phyloP scores from a whole-genome alignment of 2,329 filamentous ascomycete species.

The Corinectria fuckeliana region DNA sequence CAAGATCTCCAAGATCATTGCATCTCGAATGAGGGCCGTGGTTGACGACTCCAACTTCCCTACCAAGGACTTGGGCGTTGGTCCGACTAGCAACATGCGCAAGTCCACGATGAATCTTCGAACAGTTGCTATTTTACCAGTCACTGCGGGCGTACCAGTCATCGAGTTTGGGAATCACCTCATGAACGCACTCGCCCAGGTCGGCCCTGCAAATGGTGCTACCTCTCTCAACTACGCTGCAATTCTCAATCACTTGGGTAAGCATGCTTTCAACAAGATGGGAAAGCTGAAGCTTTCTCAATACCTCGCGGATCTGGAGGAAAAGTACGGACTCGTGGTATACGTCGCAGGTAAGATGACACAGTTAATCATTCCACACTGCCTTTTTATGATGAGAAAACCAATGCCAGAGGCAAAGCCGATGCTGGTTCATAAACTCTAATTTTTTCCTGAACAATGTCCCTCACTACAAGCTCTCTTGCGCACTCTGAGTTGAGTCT shows the following conservation, averaged over 20 bases:
- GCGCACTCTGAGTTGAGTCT: constrained; percentile 6
- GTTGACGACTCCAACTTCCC: constrained; percentile 80
- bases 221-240: constrained; percentile 92
- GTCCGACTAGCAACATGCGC: constrained; percentile 58
- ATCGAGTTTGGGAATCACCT: constrained; percentile 92
- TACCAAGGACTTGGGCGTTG: constrained; percentile 68
- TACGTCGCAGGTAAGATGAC: constrained; percentile 78
- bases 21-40: constrained; percentile 87
- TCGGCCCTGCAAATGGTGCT: constrained; percentile 87
- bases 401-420: constrained; percentile 58
- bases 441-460: constrained; percentile 69
- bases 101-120: constrained; percentile 91
- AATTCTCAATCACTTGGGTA: constrained; percentile 91
- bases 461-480: not conserved
- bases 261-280: constrained; percentile 97
- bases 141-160: constrained; percentile 90
- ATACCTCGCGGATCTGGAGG: constrained; percentile 94
- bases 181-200: constrained; percentile 85
- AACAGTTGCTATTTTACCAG: constrained; percentile 90
- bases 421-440: constrained; percentile 66
- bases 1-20: constrained; percentile 98
- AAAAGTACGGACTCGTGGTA: constrained; percentile 93
- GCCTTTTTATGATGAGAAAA: constrained; percentile 58
- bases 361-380: constrained; percentile 3
- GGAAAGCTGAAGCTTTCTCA: constrained; percentile 95